Conservation (phyloP, 192 early-diverging fungal species). For the Dissophora ornata region DNA sequence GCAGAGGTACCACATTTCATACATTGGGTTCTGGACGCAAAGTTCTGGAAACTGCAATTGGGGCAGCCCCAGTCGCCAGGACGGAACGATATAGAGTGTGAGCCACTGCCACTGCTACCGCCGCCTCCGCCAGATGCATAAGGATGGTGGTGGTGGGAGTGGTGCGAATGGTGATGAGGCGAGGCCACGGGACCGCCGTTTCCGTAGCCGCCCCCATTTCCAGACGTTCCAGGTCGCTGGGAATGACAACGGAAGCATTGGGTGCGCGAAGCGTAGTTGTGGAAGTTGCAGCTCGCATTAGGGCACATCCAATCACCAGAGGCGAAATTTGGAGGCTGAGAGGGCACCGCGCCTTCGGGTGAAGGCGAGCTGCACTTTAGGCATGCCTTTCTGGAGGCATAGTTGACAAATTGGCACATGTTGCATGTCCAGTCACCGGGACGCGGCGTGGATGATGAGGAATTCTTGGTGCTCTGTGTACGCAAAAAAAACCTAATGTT, state of each 20-base stretch:
- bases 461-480: constrained; percentile 1
- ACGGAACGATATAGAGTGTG: constrained; percentile 57
- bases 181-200: constrained; percentile 39
- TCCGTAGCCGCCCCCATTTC: constrained; percentile 13
- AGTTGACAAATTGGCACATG: constrained; percentile 78
- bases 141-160: constrained; percentile 37
- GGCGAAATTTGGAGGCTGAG: constrained; percentile 59
- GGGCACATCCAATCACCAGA: constrained; percentile 76
- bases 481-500: not conserved
- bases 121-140: constrained; percentile 44
- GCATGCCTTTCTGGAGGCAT: constrained; percentile 71
- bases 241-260: constrained; percentile 66
- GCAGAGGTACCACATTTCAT: constrained; percentile 66
- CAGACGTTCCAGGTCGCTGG: constrained; percentile 52
- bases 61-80: constrained; percentile 84
- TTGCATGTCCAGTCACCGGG: constrained; percentile 84
- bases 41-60: constrained; percentile 82
- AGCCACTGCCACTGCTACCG: constrained; percentile 7
- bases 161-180: constrained; percentile 44
- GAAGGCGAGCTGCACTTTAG: constrained; percentile 72
- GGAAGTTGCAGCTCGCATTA: constrained; percentile 66
- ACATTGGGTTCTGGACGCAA: constrained; percentile 76
- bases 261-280: constrained; percentile 71
- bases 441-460: constrained; percentile 19
- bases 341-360: constrained; percentile 40